Conservation (phyloP, 1,139 yeast species). For the Suzukiozyma palmioleophila region DNA sequence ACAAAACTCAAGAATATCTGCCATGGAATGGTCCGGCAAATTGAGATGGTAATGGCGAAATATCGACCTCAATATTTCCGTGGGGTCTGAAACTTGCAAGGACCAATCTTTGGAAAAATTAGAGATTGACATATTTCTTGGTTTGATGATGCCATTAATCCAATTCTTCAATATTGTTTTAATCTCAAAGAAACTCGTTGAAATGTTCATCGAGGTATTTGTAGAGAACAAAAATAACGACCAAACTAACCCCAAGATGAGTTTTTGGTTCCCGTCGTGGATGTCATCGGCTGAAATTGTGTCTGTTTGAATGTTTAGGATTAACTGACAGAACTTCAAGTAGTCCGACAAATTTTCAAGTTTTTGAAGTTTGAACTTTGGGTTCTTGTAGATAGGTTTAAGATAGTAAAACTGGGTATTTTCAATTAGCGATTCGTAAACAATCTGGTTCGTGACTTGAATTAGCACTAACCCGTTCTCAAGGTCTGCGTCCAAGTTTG, state of each 20-base stretch:
- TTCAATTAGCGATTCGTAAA: constrained; percentile 18
- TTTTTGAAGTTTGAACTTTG: constrained; percentile 54
- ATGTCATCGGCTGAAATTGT: constrained; percentile 64
- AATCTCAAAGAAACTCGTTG: constrained; percentile 26
- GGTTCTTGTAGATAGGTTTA: constrained; percentile 39
- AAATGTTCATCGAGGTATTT: constrained; percentile 32
- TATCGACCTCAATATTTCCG: constrained; percentile 21
- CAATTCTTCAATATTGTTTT: constrained; percentile 31
- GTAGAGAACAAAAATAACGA: constrained; percentile 45
- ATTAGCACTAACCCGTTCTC: constrained; percentile 38
- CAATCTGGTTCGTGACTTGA: constrained; percentile 30
- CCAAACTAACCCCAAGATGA: constrained; percentile 67
- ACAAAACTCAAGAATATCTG: constrained; percentile 18
- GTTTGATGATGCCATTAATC: constrained; percentile 21
- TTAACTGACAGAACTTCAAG: constrained; percentile 49
- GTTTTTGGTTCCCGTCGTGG: constrained; percentile 57
- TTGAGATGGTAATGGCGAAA: constrained; percentile 15
- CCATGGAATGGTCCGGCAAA: constrained; percentile 32
- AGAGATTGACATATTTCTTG: constrained; percentile 11
- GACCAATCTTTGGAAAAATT: constrained; percentile 39
- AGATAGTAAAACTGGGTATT: constrained; percentile 21
- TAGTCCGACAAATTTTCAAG: constrained; percentile 59
- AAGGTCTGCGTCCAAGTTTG: constrained; percentile 28
- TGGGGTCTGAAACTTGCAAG: constrained; percentile 17
- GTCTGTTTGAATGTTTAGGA: constrained; percentile 48